Base-by-base conservation (phyloP, 2,329 filamentous ascomycete genomes). In the Triangularia verruculosa region DNA sequence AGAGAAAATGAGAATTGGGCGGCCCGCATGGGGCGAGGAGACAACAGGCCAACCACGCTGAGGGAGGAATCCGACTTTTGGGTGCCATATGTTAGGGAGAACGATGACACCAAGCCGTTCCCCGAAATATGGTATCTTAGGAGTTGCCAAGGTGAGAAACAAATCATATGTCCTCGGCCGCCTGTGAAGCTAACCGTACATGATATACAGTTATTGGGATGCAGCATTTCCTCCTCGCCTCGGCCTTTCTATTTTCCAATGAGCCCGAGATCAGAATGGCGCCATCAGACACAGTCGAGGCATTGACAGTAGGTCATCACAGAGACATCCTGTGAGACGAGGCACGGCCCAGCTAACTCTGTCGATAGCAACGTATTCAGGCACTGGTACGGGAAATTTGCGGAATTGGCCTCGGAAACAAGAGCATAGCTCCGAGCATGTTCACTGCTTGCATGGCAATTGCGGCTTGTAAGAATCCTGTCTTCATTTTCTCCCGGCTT, bases 161-260 rank as follows among this genome's bases (percentile, higher is more conserved):
- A 27, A 79, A 0, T 89, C 89, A 66, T 86, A 86, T 0, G 80
- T 84, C 57, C 77, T 87, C 1, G 84, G 83, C 76, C 84, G 85
- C 69, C 76, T 84, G 11, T 82, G 80, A 52, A 82, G 83, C 63
- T 85, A 82, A 66, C 81, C 86, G 68, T 76, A 81, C 82, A 62
- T 64, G 77, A 72, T 28, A 11, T 15, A 13, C 25, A 54, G 84
- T 86, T 4, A 83, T 85, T 8, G 86, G 85, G 0, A 76, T 85
- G 15, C 85, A 86, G 60, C 85, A 88, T 71, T 81, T 85, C 67
- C 81, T 86, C 62, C 77, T 89, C 2, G 83, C 84, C n/a, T 47
- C 39, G 8, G 39, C 39, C n/a, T 47, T 0, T 78, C 80, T 47
- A 80, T 88, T 5, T 79, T 89, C 30, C 77, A 54, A 24, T 24